Evolutionary conservation across 139 green algal genomes (phyloP), one percentile per base, ranked within the genome.

Genomic region (Chlorella sp.): DNA sequence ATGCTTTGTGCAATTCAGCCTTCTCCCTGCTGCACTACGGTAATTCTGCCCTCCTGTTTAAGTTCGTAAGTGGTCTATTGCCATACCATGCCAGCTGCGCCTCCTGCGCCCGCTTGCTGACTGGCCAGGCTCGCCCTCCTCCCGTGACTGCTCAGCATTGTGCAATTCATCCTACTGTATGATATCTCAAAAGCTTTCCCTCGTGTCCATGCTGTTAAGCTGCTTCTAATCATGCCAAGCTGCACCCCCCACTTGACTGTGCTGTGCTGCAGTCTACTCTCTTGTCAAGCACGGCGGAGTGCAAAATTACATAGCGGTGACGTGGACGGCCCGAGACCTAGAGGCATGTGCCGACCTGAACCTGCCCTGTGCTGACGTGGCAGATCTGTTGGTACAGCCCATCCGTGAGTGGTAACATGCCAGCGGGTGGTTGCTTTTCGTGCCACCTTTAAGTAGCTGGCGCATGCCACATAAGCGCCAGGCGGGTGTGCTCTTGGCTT

Each of bases 261-360:
- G n/a, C n/a, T 71, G 69, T 21, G 9, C 75, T 34, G 22, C 84
- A 88, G 66, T 88, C 37, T 88, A 81, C 84, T 69, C 84, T 19
- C 68, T 81, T 39, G 84, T 88, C 19, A 80, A 81, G 66, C 40
- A 69, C 53, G 84, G 66, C 28, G 84, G 84, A 14, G 84, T 88
- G 40, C 66, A 42, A 15, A 82, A 88, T 40, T 88, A 82, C 68
- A 3, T 82, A 21, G 85, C 40, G 0, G 30, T 81, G 16, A 82
- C 71, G 0, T 82, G 85, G 69, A 64, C 26, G 5, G 12, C 39
- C 16, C 12, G 7, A 3, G 69, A 88, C 40, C 68, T 73, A 15
- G 85, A 40, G 28, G 69, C 69, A 0, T 82, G 68, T 42, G 30
- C 40, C 7, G 85, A 82, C 68, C 40, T 82, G 2, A 88, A 82